Evolutionary conservation across 2,329 filamentous ascomycete species (phyloP).

Genomic region (Xylaria sp.): DNA sequence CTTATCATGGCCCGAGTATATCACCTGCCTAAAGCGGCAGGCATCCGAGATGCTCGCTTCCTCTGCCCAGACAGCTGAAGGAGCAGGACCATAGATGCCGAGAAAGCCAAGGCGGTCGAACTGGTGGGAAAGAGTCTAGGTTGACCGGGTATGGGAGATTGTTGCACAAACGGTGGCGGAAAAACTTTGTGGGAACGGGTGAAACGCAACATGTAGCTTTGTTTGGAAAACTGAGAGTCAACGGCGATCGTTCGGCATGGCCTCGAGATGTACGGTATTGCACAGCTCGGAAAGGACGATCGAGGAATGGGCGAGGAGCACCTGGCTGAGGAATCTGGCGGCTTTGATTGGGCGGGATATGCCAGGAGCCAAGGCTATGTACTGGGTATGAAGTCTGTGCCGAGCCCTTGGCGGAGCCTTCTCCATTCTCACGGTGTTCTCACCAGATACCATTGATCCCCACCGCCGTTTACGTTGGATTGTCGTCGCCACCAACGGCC

Average conservation of each 20-base stretch:
- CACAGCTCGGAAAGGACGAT: neutral
- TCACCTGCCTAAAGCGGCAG: conserved; percentile 25
- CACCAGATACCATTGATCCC: neutral
- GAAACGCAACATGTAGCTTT: neutral
- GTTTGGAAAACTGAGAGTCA: neutral
- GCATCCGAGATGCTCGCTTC: conserved; percentile 9
- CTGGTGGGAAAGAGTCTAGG: conserved; percentile 8
- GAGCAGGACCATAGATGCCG: conserved; percentile 8
- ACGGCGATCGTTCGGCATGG: neutral
- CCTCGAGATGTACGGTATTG: neutral
- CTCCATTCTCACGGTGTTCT: neutral
- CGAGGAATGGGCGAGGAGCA: neutral
- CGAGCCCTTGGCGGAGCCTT: conserved; percentile 21
- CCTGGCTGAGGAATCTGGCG: neutral
- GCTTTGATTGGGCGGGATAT: conserved; percentile 1
- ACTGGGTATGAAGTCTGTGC: neutral
- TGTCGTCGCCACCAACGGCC: neutral
- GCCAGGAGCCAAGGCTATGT: neutral
- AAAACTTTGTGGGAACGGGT: neutral
- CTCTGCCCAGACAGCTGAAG: conserved; percentile 23
- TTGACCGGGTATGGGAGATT: conserved; percentile 4
- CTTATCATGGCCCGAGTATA: conserved; percentile 14
- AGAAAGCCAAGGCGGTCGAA: conserved; percentile 23
- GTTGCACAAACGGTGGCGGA: neutral
- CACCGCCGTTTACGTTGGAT: neutral